Percentiles rank a stretch among this genome's conserved stretches.
phyloP scores from a whole-genome alignment of 441 rosid species.

The Euphorbia celastroides region DNA sequence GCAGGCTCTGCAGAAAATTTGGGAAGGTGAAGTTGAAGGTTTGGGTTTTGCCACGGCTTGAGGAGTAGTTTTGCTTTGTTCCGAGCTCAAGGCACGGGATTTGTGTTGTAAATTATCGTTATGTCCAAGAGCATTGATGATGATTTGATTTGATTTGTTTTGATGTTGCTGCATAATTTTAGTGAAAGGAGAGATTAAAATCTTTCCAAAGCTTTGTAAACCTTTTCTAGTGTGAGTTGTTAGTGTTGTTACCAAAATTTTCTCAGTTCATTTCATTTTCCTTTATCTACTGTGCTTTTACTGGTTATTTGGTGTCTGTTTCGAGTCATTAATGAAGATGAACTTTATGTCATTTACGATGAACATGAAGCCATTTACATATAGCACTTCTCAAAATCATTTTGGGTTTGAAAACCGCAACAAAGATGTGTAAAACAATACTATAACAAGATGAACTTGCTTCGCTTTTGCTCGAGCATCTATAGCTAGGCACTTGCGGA shows the following conservation, averaged over 20 bases:
- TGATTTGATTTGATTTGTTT: constrained; percentile 11
- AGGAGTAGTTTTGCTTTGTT: constrained; percentile 17
- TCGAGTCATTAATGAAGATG: too few relatives aligned
- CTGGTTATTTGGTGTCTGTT: constrained; percentile 12
- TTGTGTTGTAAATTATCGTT: constrained; percentile 16
- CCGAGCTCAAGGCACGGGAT: constrained; percentile 11
- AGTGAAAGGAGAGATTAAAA: not conserved
- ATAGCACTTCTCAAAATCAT: not conserved
- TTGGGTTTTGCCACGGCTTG: constrained; percentile 13
- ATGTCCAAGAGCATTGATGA: constrained; percentile 17
- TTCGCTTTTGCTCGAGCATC: not conserved
- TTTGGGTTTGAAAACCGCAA: not conserved
- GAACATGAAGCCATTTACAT: not conserved
- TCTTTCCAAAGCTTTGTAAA: constrained; percentile 18
- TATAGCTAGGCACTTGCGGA: constrained; percentile 17
- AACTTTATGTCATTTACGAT: too few relatives aligned
- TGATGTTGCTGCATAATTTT: constrained; percentile 17
- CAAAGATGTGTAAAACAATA: not conserved
- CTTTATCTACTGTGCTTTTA: constrained; percentile 7
- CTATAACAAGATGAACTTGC: not conserved
- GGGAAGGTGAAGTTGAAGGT: constrained; percentile 9
- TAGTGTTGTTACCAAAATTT: constrained; percentile 13
- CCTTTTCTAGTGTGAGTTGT: constrained; percentile 18
- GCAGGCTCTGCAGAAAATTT: constrained; percentile 30
- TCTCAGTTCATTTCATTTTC: too few relatives aligned